Evolutionary conservation across 2,329 filamentous ascomycete species (phyloP), one percentile per base, ranked within the genome.

Genomic region (Penicillium hordei): DNA sequence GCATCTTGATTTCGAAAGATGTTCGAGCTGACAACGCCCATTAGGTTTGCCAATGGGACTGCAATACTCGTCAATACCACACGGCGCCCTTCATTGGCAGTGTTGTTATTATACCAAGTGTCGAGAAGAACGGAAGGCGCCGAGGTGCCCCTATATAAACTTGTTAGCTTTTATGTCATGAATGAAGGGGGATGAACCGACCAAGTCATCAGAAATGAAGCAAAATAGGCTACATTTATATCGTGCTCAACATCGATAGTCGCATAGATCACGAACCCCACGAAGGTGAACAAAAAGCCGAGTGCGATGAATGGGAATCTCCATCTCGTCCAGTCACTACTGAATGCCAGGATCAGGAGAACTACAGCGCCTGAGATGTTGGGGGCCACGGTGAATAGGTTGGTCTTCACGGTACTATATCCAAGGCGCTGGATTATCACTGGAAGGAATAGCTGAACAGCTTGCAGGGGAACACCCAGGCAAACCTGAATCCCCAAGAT

Each of bases 171-270:
- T 10, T 7, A 17, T 15, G n/a, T 44, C 13, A 5, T 33, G 4
- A 6, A 1, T 25, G 27, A 27, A 29, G 7, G 13, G 4, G 25
- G 2, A 7, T 13, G 5, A 25, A 57, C 57, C 44, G 21, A 87
- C 84, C 87, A 89, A 8, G 84, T 87, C 86, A 90, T 89, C 84
- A 91, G 86, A 69, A 90, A 91, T 48, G 82, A 85, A 4, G 88
- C 86, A 63, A 86, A 90, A 68, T 90, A 90, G 1, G 87, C 88
- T 1, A 89, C 81, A 15, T 86, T 70, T 36, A 68, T 40, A n/a
- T 86, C 78, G 5, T 76, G 63, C 46, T 82, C 68, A 8, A 89
- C 83, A 43, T 84, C 78, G 52, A 91, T 86, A 17, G 85, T 79
- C 0, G 87, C 87, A 61, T 87, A 91, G 65, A 91, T 88, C 67